Evolutionary conservation across 495 filamentous ascomycete species (phyloP), one percentile per base, ranked within the genome.

Genomic region (Articulospora tetracladia): DNA sequence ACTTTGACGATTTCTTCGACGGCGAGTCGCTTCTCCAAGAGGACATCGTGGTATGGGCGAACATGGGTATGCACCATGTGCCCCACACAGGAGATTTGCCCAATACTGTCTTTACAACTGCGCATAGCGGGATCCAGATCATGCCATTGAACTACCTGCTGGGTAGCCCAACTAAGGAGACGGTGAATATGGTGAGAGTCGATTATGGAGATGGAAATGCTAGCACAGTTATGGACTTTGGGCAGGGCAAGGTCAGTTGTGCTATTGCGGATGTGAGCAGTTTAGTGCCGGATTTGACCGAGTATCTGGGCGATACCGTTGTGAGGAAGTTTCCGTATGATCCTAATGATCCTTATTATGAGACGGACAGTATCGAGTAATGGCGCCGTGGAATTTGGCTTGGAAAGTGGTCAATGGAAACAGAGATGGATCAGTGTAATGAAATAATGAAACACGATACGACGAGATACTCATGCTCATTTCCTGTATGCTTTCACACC

Each of bases 51-150:
- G 51, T 74, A 7, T 76, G 72, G 72, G 72, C 80, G 57, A 83
- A 82, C 63, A 69, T 84, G n/a, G 83, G 82, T 32, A 83, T 80
- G 73, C 82, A 84, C 65, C 83, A 86, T 60, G 73, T 81, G 27
- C 81, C 82, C 1, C 73, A 79, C 48, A 73, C 78, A 20, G 79
- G 75, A 53, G 82, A 84, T 55, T 52, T 85, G 0, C 82, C 82
- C 17, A 80, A 80, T 52, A 82, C 79, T 0, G 66, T 83, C 19
- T 75, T 74, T 65, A 76, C 74, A 11, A 74, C 76, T 49, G 75
- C 78, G 0, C 72, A 75, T 20, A 75, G 70, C 12, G 73, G 70
- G 47, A 68, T 82, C 20, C 66, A 75, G 47, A 72, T 80, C 58
- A 72, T 73, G 58, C 79, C 78, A 19, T 70, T 76, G 59, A 83